Base-by-base conservation (phyloP, 1,284 basidiomycete genomes). In the Heimioporus retisporus region DNA sequence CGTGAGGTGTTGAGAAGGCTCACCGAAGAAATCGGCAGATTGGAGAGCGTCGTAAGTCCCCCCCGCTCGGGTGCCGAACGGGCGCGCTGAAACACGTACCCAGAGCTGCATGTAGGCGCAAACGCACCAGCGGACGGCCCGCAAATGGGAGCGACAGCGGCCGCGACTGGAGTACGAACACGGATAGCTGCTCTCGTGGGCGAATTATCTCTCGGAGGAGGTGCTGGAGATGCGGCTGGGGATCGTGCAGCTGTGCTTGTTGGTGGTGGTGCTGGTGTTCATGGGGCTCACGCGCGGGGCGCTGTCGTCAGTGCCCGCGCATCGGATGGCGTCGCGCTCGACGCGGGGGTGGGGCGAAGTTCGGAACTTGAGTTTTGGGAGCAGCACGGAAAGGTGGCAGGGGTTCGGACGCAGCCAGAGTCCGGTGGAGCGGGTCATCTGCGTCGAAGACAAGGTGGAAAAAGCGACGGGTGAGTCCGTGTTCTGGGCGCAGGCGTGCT, bases 211-310 rank as follows among this genome's bases (percentile, higher is more conserved):
- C 14, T 86, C 91, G 0, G 89, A 92, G 60, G 95, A 96, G 85
- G 93, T 93, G 1, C 83, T 96, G 50, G 95, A 97, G 79, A 95
- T 95, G 74, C 88, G 94, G 3, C 86, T 96, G 1, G 90, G 94
- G 4, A 89, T 96, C 48, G 93, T 92, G 0, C 95, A 97, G 73
- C 84, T 97, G 0, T 88, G 92, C 73, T 85, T 96, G 13, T 83
- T 96, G 3, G 83, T 96, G 4, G 86, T 89, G 0, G 90, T 97
- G 3, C 85, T 96, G 35, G 83, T 96, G 16, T 96, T 96, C 77
- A 91, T 96, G 79, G 89, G 89, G 13, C 83, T 96, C 61, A 97
- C 96, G 4, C 88, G 95, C 11, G 94, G 94, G 43, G 73, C 76
- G 23, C 69, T 77, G 14, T 35, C 35, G 35, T n/a, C 68, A 71